phyloP scores from a whole-genome alignment of 177 flowering plant genomes.

The Vitis hybrid region DNA sequence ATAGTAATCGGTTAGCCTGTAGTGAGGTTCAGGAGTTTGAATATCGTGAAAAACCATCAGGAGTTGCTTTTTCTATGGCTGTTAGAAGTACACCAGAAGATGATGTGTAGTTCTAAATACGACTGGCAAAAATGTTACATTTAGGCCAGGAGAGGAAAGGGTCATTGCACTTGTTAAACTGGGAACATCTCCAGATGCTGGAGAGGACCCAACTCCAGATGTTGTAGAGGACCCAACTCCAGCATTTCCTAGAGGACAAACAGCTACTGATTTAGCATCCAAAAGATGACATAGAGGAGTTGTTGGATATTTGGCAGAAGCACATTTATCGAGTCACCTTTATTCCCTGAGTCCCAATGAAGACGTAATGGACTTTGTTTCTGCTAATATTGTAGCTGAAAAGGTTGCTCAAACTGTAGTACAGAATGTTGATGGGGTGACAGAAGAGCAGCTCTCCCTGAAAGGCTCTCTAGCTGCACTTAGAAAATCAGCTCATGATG shows the following conservation, averaged over 20 bases:
- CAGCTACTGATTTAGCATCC: constrained; percentile 80
- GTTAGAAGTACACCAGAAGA: constrained; percentile 30
- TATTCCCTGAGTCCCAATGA: constrained; percentile 32
- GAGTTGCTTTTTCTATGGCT: constrained; percentile 10
- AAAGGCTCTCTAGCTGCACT: constrained; percentile 68
- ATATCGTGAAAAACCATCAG: constrained; percentile 38
- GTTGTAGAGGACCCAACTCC: constrained; percentile 62
- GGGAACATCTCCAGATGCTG: constrained; percentile 61
- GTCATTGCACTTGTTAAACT: constrained; percentile 48
- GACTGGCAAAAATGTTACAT: constrained; percentile 47
- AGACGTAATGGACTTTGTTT: constrained; percentile 12
- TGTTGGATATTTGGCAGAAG: constrained; percentile 79
- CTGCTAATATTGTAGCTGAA: no score
- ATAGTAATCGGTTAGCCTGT: constrained; percentile 72
- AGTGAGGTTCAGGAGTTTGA: constrained; percentile 84
- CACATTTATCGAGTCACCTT: constrained; percentile 41
- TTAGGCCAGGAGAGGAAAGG: constrained; percentile 36
- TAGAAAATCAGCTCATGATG: constrained; percentile 59
- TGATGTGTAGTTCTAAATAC: constrained; percentile 46
- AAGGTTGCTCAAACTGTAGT: no score
- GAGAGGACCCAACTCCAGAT: constrained; percentile 61
- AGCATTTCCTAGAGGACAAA: constrained; percentile 58
- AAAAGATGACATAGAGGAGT: constrained; percentile 73
- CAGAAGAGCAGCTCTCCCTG: constrained; percentile 35
- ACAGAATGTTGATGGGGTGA: not conserved